Evolutionary conservation across 345 rosid genomes (phyloP), one percentile per base, ranked within the genome.

Genomic region (Brassica nigra): DNA sequence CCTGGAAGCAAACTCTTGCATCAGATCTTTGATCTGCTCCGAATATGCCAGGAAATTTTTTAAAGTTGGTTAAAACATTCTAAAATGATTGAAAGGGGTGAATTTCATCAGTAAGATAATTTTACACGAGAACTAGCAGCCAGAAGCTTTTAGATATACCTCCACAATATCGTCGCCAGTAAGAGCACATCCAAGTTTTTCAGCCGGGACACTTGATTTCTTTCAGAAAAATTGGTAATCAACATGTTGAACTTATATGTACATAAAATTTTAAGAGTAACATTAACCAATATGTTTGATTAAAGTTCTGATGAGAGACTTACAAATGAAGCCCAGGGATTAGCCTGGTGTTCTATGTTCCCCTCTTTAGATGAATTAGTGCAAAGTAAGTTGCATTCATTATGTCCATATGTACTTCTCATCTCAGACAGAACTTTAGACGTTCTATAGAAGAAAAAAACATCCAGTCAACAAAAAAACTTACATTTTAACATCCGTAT

Each of bases 1-100:
- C 75, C 90, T 95, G 65, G 99, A 91, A 70, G 99, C 81, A 82
- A 95, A 81, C 81, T 95, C 96, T 85, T 93, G 99, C 89, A 89
- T 86, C 77, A 88, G 76, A 87, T 87, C 90, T 86, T 89, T 92
- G 77, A 95, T 87, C 99, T 95, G 90, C 74, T 83, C 70, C 84
- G 74, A 59, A 73, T 76, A 81, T 62, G 57, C 71, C 68, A 79
- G 73, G 71, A 37, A 75, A 73, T 44, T 61, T 66, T 81, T 76
- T 47, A 63, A 33, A 6, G 18, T 55, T 89, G 88, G 66, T 82
- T 66, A 80, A 79, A 62, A 67, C 79, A 79, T 55, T 34, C 70
- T 55, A 66, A 77, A 75, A 16, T 39, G 47, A 33, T 77, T 67
- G 80, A 67, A 31, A 47, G 71, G 71, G 23, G 33, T 52, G 66